phyloP scores from a whole-genome alignment of 2,329 filamentous ascomycete species.

The Bimuria novae-zelandiae region DNA sequence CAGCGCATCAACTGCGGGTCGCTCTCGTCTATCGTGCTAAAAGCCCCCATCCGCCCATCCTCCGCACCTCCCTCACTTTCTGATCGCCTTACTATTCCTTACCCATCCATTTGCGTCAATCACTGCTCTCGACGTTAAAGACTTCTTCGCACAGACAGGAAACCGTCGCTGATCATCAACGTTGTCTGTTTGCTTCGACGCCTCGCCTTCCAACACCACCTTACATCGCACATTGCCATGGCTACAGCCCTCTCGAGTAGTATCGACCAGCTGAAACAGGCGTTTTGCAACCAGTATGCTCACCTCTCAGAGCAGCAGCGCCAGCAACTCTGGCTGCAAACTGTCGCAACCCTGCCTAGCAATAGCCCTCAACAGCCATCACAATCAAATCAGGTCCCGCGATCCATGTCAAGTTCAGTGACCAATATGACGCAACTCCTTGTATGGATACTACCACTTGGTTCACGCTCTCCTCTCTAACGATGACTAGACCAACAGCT shows the following conservation, averaged over 20 bases:
- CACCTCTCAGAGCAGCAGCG: conserved; percentile 42
- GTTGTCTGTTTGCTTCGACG: background rate
- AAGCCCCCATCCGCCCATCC: conserved; percentile 30
- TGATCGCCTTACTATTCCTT: conserved; percentile 33
- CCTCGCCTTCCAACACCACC: conserved; percentile 17
- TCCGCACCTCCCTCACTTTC: conserved; percentile 29
- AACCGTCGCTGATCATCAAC: background rate
- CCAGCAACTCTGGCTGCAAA: conserved; percentile 41
- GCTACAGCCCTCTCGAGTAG: conserved; percentile 30
- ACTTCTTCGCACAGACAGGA: conserved; percentile 3
- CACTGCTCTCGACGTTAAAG: conserved; percentile 6
- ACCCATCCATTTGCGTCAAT: conserved; percentile 15
- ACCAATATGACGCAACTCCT: conserved; percentile 29
- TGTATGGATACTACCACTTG: conserved; percentile 42
- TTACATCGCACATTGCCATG: conserved; percentile 21
- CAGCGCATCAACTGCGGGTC: conserved; percentile 34
- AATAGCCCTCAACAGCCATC: conserved; percentile 23
- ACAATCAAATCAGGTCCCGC: conserved; percentile 37
- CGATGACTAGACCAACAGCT: conserved; percentile 27
- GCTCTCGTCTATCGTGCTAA: conserved; percentile 21
- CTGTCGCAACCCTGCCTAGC: conserved; percentile 23
- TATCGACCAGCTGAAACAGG: conserved; percentile 43
- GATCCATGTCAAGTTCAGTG: conserved; percentile 37
- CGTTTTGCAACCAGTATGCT: conserved; percentile 41
- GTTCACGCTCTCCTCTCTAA: conserved; percentile 35